Percentiles rank a stretch among this genome's conserved stretches.
Evolutionary conservation across 1,284 basidiomycete genomes (phyloP).

Genomic region (Phylloporus gajari): DNA sequence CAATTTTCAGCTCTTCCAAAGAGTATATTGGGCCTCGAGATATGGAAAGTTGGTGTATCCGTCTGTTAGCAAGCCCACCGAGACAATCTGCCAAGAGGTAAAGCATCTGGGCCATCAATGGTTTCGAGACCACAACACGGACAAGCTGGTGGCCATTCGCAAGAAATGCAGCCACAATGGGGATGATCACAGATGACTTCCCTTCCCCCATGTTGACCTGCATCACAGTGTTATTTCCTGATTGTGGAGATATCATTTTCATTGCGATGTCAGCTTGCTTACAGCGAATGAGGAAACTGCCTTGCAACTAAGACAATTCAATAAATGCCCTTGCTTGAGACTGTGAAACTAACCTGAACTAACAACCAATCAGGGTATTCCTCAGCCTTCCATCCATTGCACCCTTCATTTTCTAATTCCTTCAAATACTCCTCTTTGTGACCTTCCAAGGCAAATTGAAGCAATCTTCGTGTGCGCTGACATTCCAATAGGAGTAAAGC

Average conservation of each 20-base stretch:
- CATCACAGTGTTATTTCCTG: not conserved
- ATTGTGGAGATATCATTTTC: slow-evolving; percentile 4
- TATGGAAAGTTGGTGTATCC: slow-evolving; percentile 4
- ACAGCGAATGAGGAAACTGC: not conserved
- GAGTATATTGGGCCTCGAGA: not conserved
- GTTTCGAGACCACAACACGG: slow-evolving; percentile 3
- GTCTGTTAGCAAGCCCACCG: slow-evolving; percentile 11
- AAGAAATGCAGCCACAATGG: not conserved
- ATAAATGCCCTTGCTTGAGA: too few species aligned
- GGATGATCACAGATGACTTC: slow-evolving; percentile 10
- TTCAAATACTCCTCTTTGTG: slow-evolving; percentile 42
- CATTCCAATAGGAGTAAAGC: slow-evolving; percentile 41
- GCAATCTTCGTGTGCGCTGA: slow-evolving; percentile 44
- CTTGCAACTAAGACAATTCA: slow-evolving; percentile 49
- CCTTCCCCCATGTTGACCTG: slow-evolving; percentile 10
- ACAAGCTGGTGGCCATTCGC: slow-evolving; percentile 4
- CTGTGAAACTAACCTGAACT: slow-evolving; percentile 48
- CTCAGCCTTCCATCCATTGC: slow-evolving; percentile 25
- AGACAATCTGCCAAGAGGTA: slow-evolving; percentile 9
- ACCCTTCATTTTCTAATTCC: slow-evolving; percentile 44
- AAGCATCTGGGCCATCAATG: not conserved
- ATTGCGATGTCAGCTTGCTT: slow-evolving; percentile 2
- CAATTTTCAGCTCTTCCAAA: not conserved
- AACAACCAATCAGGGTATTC: slow-evolving; percentile 54
- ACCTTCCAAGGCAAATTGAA: slow-evolving; percentile 11